Base-by-base conservation (phyloP, 441 rosid genomes). In the Mallotus repandus region DNA sequence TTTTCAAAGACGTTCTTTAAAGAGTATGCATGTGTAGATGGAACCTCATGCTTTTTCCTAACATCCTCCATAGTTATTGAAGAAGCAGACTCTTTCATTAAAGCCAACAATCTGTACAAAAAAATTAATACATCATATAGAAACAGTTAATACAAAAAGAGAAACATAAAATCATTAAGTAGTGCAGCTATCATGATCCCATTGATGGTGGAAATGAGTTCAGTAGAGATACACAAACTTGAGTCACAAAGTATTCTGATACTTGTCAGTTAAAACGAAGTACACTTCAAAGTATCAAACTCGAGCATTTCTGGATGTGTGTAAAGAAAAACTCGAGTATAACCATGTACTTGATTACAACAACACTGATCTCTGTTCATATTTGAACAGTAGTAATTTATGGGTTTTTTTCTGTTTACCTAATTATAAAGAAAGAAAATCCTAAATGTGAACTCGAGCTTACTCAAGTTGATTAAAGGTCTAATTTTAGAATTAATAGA, bases 11-110 rank as follows among this genome's bases (percentile, higher is more conserved):
- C 76, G 75, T 62, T 61, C 87, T 74, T 93, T 69, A 79, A 77
- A 22, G 85, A 84, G 71, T 76, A 74, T 77, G 82, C 43, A 71
- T 86, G 89, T 38, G 90, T 90, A 69, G 89, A 84, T 75, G 87
- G 88, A 74, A 78, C 78, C 81, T 80, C 80, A 68, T 78, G 87
- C 84, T 84, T 90, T 70, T 69, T 74, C 63, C 77, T 60, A 4
- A 96, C 69, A 74, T 87, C 85, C 50, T 80, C 83, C 86, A 89
- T 69, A 58, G 82, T 88, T 71, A 93, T 63, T 74, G 86, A 83
- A 63, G 95, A 90, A 49, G 74, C 78, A 62, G 86, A 78, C 29
- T 87, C 89, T 81, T 85, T 78, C 81, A 93, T 84, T 50, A 88
- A 21, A 67, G 83, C 82, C 75, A 81, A 68, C 32, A 96, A 49